These are phyloP conservation scores for Samsoniella hepiali DNA, from an alignment of 2,329 filamentous ascomycete genomes.

Conservation along the genomic window DNA sequence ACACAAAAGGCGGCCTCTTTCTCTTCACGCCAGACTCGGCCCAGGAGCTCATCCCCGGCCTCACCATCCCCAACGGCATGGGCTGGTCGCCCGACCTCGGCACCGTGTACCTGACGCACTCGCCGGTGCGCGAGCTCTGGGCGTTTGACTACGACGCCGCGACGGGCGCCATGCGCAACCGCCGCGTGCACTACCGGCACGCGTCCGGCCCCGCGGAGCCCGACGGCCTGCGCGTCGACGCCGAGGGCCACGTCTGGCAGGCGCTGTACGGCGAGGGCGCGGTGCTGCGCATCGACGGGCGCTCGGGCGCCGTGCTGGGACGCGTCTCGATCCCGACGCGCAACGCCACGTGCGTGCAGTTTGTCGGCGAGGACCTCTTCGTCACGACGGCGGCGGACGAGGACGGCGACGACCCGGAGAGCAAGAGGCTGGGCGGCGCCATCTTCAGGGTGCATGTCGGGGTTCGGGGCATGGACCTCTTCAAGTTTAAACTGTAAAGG, in stretches of 20 bases:
- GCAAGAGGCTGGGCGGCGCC: conserved; percentile 58
- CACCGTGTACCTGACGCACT: conserved; percentile 82
- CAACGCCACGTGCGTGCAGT: conserved; percentile 77
- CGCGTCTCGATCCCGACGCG: conserved; percentile 73
- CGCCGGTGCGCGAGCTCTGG: conserved; percentile 65
- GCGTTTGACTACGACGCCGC: conserved; percentile 68
- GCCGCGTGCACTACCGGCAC: conserved; percentile 70
- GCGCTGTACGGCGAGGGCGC: conserved; percentile 76
- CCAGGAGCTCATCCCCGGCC: conserved; percentile 57
- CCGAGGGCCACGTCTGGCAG: conserved; percentile 83
- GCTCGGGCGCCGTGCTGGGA: conserved; percentile 67
- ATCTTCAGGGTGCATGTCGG: conserved; percentile 78
- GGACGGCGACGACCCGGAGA: conserved; percentile 58
- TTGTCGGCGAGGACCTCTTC: conserved; percentile 71
- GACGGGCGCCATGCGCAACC: conserved; percentile 64
- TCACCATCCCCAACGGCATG: conserved; percentile 82
- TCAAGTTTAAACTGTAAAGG: conserved; percentile 57
- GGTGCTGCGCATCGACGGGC: conserved; percentile 67
- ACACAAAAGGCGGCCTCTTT: conserved; percentile 60
- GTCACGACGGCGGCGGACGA: conserved; percentile 74
- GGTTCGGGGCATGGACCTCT: conserved; percentile 59
- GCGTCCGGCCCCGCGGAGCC: conserved; percentile 60
- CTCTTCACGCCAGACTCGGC: conserved; percentile 63
- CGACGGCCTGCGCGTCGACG: conserved; percentile 82
- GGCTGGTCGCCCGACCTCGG: conserved; percentile 72